Evolutionary conservation across 768 basidiomycete species (phyloP), one percentile per base, ranked within the genome.

Genomic region (Russula olivacea): DNA sequence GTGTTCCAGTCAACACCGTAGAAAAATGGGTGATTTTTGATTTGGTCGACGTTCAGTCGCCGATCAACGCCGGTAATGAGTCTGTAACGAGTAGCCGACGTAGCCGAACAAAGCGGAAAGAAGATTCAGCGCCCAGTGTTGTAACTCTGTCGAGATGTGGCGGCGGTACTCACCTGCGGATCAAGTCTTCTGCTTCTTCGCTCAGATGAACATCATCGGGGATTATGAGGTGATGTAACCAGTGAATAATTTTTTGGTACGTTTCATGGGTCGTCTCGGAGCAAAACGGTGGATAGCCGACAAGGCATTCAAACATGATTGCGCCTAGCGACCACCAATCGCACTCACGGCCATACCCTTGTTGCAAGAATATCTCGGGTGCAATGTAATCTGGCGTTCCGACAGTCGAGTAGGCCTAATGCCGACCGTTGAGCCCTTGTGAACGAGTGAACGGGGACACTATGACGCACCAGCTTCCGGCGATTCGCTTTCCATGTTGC

Each of bases 251-350:
- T 77, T 98, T 98, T 71, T 95, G 87, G 74, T 99, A 99, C 25
- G 95, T 98, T 68, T 98, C 96, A 69, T 96, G 93, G 23, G 97
- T 94, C 57, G 89, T 90, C 73, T 98, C 94, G 4, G 93, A 93
- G 74, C 93, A 98, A 78, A 98, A 95, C 0, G 93, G 94, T 25
- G 95, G 93, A 74, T 97, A 98, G 59, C 97, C 97, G 67, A 98
- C 92, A 25, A 98, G 78, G 74, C 90, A 97, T 75, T 98, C 96
- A 73, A 97, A 99, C 89, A 93, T 95, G 78, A 98, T 98, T 19
- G 94, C 92, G 5, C 97, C 97, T 32, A 98, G 81, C 9, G 95
- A 97, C 97, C 97, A 99, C 94, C 95, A 98, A 74, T 99, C 97
- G 71, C 95, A 98, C 74, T 96, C 95, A 70, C 95, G 92, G 25